phyloP scores from a whole-genome alignment of 2,329 filamentous ascomycete genomes.

The Neofusicoccum sp. region DNA sequence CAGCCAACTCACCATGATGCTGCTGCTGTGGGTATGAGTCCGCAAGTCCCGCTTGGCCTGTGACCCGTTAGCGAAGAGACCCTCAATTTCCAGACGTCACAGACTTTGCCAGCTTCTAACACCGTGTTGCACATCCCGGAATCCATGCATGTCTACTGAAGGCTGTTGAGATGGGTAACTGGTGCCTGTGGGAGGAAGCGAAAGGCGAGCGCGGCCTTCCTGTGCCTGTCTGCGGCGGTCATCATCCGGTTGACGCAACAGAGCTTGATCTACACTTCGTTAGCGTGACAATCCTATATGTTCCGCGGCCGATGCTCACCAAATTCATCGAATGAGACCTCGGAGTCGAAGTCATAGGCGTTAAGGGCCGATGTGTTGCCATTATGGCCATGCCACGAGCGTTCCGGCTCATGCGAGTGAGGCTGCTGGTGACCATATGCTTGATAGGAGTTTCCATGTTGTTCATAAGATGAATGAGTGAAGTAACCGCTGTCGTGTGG shows the following conservation, averaged over 20 bases:
- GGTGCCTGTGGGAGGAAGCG: conserved; percentile 28
- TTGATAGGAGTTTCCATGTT: not conserved
- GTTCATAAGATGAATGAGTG: not conserved
- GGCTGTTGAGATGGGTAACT: not conserved
- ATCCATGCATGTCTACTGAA: not conserved
- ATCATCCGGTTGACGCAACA: conserved; percentile 33
- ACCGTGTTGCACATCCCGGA: not conserved
- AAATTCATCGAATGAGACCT: conserved; percentile 3
- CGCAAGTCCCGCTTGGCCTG: not conserved
- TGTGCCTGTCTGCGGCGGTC: conserved; percentile 36
- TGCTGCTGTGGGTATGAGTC: not conserved
- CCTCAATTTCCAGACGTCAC: not conserved
- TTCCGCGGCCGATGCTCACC: not conserved
- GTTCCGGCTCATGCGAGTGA: not conserved
- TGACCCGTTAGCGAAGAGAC: not conserved
- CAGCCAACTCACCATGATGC: not conserved
- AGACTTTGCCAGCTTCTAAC: not conserved
- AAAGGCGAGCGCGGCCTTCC: conserved; percentile 37
- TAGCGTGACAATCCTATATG: not conserved
- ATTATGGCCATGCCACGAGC: not conserved
- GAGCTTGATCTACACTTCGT: conserved; percentile 32
- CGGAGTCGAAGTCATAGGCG: not conserved
- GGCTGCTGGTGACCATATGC: not conserved
- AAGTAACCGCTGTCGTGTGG: not conserved
- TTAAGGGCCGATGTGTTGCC: not conserved